Base-by-base conservation (phyloP, 441 rosid genomes). In the Pelargonium citronellum region DNA sequence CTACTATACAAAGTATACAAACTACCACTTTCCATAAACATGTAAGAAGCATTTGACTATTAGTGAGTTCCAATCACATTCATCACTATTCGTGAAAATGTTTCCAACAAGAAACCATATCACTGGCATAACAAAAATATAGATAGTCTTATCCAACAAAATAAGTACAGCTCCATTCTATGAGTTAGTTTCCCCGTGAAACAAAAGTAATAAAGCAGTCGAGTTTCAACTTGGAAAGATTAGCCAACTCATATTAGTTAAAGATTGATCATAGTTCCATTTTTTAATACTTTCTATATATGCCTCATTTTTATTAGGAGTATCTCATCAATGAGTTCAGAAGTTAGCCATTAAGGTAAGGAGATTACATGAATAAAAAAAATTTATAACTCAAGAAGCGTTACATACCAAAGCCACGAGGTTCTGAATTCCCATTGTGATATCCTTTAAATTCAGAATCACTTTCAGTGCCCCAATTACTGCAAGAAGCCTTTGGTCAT, bases 391-490 rank as follows among this genome's bases (percentile, higher is more conserved):
- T 2, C 44, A 63, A 73, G 63, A 51, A 17, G n/a, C 64, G 46
- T 53, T 57, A 63, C 80, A 64, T 87, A 94, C 97, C 98, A 72
- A 91, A 91, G 74, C 98, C 97, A 69, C 86, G 83, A 77, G 96
- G 98, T 46, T 94, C 97, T 5, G 96, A 82, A 80, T 94, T 91
- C 73, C 98, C 97, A 79, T 80, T 88, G 81, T 94, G 97, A 79
- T 94, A 94, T 67, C 92, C 95, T 82, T 86, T 87, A 79, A 94
- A 91, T 37, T 86, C 95, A 7, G 91, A 84, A 83, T 91, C 92
- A 66, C 81, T 89, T 82, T 94, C 98, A 46, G 95, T 94, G 22
- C 97, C 98, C 97, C 96, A 91, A 70, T 89, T 89, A 75, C 98
- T 94, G 91, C 70, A 66, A 69, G 55, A 74, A 74, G 10, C 57